phyloP scores from a whole-genome alignment of 495 filamentous ascomycete genomes.

The Xylaria acuta region DNA sequence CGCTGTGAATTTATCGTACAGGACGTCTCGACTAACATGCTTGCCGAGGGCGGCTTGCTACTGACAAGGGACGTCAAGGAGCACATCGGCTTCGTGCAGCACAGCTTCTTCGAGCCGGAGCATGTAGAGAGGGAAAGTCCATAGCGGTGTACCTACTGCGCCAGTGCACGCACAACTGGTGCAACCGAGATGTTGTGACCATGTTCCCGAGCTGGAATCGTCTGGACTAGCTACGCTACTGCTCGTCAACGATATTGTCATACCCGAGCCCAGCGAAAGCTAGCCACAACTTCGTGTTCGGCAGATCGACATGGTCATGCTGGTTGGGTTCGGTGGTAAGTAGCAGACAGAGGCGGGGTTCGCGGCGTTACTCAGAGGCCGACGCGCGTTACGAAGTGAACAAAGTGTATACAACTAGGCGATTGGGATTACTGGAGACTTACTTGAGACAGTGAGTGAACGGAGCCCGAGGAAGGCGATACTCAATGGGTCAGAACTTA shows the following conservation, averaged over 20 bases:
- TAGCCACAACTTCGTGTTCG: conserved; percentile 11
- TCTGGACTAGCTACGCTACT: no score
- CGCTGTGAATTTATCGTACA: not conserved
- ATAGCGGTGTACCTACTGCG: no score
- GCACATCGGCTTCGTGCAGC: not conserved
- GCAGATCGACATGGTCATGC: conserved; percentile 40
- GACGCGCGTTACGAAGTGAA: no score
- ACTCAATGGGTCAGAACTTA: not conserved
- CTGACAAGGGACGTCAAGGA: not conserved
- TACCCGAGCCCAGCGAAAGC: no score
- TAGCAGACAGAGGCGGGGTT: conserved; percentile 39
- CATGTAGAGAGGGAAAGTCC: not conserved
- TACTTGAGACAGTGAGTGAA: not conserved
- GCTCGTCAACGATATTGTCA: no score
- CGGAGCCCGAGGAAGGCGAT: no score
- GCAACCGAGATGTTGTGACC: not conserved
- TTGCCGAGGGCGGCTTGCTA: not conserved
- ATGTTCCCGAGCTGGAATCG: no score
- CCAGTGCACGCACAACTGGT: not conserved
- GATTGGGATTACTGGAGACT: conserved; percentile 9
- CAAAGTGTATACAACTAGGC: conserved; percentile 21
- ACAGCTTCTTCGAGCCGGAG: not conserved
- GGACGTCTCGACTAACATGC: not conserved
- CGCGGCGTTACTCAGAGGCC: conserved; percentile 31
- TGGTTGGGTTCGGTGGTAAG: conserved; percentile 34